phyloP scores from a whole-genome alignment of 2,329 filamentous ascomycete genomes.

The Monilinia aucupariae region DNA sequence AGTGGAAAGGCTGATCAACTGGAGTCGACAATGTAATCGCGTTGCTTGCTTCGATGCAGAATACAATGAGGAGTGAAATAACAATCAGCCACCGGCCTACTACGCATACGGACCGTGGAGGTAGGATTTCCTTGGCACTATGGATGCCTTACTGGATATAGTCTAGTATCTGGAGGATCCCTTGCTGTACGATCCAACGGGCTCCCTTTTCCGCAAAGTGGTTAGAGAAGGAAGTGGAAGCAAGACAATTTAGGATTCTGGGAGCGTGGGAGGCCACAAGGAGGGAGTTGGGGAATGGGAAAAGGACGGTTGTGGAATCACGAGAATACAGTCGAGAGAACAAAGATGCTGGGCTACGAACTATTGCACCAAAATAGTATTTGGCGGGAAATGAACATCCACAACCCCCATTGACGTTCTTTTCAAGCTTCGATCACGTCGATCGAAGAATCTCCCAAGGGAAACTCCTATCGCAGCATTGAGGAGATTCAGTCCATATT shows the following conservation, averaged over 20 bases:
- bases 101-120: background rate
- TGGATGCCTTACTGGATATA: background rate
- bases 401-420: background rate
- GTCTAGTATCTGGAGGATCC: slow-evolving; percentile 5
- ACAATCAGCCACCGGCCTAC: background rate
- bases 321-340: too few species aligned
- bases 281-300: background rate
- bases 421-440: background rate
- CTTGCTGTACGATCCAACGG: background rate
- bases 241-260: background rate
- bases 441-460: background rate
- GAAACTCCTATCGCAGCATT: background rate
- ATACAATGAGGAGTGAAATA: background rate
- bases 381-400: slow-evolving; percentile 4
- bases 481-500: background rate
- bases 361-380: too few species aligned
- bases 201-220: background rate
- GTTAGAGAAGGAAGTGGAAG: background rate
- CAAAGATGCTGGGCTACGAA: too few species aligned
- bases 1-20: background rate
- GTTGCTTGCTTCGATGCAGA: slow-evolving; percentile 5
- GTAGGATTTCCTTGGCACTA: slow-evolving; percentile 3
- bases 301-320: background rate
- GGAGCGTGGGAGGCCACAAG: too few species aligned
- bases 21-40: slow-evolving; percentile 9